These are phyloP conservation scores for Pleurotus sapidus DNA, from an alignment of 768 basidiomycete genomes.

Conservation along the genomic window DNA sequence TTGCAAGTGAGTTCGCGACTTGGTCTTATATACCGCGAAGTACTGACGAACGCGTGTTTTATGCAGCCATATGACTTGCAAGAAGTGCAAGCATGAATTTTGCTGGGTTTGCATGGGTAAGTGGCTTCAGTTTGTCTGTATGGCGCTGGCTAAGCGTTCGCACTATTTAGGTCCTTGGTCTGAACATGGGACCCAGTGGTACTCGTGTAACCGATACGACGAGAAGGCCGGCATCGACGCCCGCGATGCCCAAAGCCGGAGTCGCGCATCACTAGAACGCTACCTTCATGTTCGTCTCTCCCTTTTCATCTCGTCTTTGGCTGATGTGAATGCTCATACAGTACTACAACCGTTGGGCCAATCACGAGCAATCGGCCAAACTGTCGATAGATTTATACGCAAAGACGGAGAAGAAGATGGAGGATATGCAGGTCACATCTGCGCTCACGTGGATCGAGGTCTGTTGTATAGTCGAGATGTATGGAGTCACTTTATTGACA, in stretches of 20 bases:
- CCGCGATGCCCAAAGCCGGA: constrained; percentile 87
- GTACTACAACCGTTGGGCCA: constrained; percentile 99
- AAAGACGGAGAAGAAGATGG: constrained; percentile 99
- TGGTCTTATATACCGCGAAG: constrained; percentile 1
- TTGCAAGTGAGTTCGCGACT: constrained; percentile 77
- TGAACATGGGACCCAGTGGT: constrained; percentile 97
- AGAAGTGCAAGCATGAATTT: constrained; percentile 98
- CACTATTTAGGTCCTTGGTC: constrained; percentile 78
- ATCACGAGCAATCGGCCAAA: constrained; percentile 99
- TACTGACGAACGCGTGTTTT: constrained; percentile 9
- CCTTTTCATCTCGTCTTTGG: background rate
- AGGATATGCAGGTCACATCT: constrained; percentile 95
- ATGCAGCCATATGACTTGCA: constrained; percentile 97
- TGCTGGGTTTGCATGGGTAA: constrained; percentile 99
- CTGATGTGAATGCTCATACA: constrained; percentile 25
- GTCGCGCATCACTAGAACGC: constrained; percentile 87
- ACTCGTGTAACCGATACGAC: constrained; percentile 96
- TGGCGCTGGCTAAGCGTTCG: constrained; percentile 1
- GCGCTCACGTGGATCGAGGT: constrained; percentile 97
- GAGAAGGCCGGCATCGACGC: constrained; percentile 87
- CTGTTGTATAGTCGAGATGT: background rate
- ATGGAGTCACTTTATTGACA: no score
- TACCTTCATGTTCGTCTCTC: constrained; percentile 82
- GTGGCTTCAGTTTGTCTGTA: constrained; percentile 12
- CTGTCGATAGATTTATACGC: constrained; percentile 88